phyloP scores from a whole-genome alignment of 1,284 basidiomycete genomes.

The Boletus sp. region DNA sequence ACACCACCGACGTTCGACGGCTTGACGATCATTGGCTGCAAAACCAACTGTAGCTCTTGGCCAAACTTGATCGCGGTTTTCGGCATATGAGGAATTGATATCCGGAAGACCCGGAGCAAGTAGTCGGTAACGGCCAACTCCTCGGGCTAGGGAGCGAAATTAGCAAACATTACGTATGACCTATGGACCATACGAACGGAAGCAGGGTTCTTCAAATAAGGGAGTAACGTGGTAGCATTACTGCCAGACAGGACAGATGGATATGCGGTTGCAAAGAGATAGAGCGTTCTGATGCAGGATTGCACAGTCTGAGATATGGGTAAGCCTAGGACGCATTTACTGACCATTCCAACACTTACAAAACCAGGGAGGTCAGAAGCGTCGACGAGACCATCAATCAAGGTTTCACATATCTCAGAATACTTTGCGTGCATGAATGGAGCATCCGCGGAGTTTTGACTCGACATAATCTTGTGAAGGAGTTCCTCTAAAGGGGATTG shows the following conservation, averaged over 20 bases:
- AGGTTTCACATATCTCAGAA: conserved; percentile 71
- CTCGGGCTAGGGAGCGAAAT: conserved; percentile 55
- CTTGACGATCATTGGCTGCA: conserved; percentile 86
- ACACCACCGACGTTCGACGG: conserved; percentile 66
- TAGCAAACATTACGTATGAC: neutral
- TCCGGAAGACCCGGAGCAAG: conserved; percentile 82
- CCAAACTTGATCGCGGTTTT: conserved; percentile 85
- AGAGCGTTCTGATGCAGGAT: conserved; percentile 80
- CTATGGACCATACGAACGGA: conserved; percentile 45
- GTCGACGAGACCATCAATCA: conserved; percentile 87
- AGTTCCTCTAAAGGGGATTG: conserved; percentile 83
- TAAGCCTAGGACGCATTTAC: neutral
- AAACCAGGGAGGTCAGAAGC: conserved; percentile 74
- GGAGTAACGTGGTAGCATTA: conserved; percentile 78
- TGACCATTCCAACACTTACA: conserved; percentile 42
- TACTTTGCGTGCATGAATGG: conserved; percentile 58
- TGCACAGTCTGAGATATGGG: conserved; percentile 58
- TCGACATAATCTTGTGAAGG: conserved; percentile 71
- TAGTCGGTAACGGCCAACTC: conserved; percentile 82
- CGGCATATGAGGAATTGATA: conserved; percentile 83
- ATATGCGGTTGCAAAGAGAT: conserved; percentile 76
- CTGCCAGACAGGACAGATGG: conserved; percentile 76
- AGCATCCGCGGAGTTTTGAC: conserved; percentile 35
- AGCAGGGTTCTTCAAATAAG: conserved; percentile 80
- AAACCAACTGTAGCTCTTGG: conserved; percentile 71